A percentile compares a stretch with the other conserved stretches of the same genome.
Evolutionary conservation across 768 basidiomycete genomes (phyloP).

Genomic region (Suillus subalutaceus): DNA sequence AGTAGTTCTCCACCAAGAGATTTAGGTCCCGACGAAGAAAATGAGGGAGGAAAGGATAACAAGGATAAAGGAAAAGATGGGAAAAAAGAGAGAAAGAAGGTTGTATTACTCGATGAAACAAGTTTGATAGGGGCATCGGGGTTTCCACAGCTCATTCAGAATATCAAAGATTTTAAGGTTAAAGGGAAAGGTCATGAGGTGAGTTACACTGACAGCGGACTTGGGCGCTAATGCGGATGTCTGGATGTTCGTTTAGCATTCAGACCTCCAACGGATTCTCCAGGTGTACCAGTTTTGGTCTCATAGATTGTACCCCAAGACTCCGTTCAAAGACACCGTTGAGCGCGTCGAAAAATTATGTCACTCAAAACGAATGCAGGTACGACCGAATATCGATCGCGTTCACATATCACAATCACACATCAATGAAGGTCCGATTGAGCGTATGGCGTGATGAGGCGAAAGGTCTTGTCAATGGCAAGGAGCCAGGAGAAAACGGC

Average conservation of each 20-base stretch:
- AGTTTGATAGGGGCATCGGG: conserved; percentile 74
- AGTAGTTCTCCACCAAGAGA: conserved; percentile 46
- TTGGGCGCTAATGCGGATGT: neutral
- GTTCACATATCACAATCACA: conserved; percentile 11
- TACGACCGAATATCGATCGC: conserved; percentile 37
- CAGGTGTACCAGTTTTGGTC: conserved; percentile 94
- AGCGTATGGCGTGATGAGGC: conserved; percentile 81
- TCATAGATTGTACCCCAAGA: conserved; percentile 89
- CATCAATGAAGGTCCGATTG: conserved; percentile 55
- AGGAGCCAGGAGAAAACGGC: conserved; percentile 22
- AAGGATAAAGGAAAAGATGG: conserved; percentile 24
- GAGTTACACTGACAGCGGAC: conserved; percentile 10
- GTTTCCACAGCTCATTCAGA: conserved; percentile 77
- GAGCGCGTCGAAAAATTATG: conserved; percentile 86
- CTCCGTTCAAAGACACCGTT: conserved; percentile 85
- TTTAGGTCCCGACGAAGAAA: conserved; percentile 29
- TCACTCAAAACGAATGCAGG: conserved; percentile 84
- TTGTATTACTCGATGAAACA: conserved; percentile 72
- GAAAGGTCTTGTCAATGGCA: conserved; percentile 43
- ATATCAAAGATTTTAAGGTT: conserved; percentile 75
- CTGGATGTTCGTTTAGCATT: conserved; percentile 46
- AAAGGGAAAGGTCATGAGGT: conserved; percentile 96
- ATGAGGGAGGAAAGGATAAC: conserved; percentile 16
- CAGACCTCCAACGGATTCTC: conserved; percentile 80
- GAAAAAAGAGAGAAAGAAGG: conserved; percentile 33